Evolutionary conservation across 1,139 yeast genomes (phyloP), one percentile per base, ranked within the genome.

Genomic region (Debaryomyces robertsiae): DNA sequence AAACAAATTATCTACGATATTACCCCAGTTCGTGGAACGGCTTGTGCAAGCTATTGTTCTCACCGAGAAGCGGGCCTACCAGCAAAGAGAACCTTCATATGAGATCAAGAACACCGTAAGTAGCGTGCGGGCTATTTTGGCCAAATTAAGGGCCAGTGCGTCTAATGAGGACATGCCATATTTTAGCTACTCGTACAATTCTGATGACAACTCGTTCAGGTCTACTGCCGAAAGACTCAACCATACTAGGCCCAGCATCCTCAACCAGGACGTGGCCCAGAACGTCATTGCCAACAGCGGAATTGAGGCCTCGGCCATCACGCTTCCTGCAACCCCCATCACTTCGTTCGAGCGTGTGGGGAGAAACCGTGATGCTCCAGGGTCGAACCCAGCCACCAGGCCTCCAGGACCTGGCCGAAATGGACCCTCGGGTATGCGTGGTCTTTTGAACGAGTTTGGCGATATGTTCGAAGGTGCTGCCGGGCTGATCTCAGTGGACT

Each of bases 1-100:
- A 10, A 53, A 53, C 41, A 63, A 60, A 39, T 41, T 54, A 13
- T 47, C 48, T 29, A 47, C 63, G 0, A 52, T 63, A 3, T 54
- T 70, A 44, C 77, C 77, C 3, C 76, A 68, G 46, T 70, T 71
- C 45, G 60, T 70, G 6, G 71, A 67, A 42, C 59, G 66, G 38
- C 46, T 71, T 11, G 54, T 62, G n/a, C 69, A 58, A 48, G 59
- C 73, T 4, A 60, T 69, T 17, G 50, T 66, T 3, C 55, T 72
- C 9, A 66, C 75, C 9, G 76, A 69, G 47, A 65, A 55, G 35
- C 58, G 77, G 38, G 71, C 76, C 3, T 55, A 55, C 41, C 77
- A 72, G 42, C 76, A 70, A 47, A 49, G 58, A 24, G 67, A 58
- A 32, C 45, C 58, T 0, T 45, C 54, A 9, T 19, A 32, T 1